Evolutionary conservation across 345 rosid genomes (phyloP).

Genomic region (Arabidopsis arenosa): DNA sequence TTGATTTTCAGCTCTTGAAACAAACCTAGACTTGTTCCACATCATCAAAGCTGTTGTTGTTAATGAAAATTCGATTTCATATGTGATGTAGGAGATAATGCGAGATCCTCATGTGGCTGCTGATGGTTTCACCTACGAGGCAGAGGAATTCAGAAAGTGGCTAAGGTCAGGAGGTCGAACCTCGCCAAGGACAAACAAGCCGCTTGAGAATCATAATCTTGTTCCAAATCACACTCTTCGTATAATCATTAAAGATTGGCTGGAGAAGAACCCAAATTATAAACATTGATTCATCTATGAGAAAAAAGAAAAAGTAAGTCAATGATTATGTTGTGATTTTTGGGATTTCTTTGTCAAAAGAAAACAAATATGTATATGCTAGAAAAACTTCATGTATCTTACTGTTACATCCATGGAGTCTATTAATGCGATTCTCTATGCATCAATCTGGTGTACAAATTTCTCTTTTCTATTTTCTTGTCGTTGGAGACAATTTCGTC

Average conservation of each 20-base stretch:
- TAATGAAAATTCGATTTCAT: background rate
- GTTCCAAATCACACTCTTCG: slow-evolving; percentile 67
- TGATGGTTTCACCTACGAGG: slow-evolving; percentile 77
- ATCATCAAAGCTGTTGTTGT: background rate
- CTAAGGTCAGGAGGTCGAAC: slow-evolving; percentile 48
- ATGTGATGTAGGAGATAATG: slow-evolving; percentile 65
- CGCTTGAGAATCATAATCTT: slow-evolving; percentile 49
- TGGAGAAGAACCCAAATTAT: slow-evolving; percentile 35
- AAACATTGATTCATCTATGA: background rate
- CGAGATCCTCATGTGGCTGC: slow-evolving; percentile 74
- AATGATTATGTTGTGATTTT: background rate
- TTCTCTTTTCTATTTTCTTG: too few species aligned
- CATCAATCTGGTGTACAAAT: background rate
- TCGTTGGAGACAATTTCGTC: too few species aligned
- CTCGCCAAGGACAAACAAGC: slow-evolving; percentile 60
- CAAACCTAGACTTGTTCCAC: too few species aligned
- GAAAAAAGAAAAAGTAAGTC: background rate
- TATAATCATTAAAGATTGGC: slow-evolving; percentile 66
- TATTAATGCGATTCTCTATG: background rate
- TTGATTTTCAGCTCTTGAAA: too few species aligned
- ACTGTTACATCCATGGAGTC: background rate
- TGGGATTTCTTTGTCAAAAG: background rate
- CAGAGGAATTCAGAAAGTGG: slow-evolving; percentile 57
- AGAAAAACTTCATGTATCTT: background rate
- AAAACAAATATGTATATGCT: background rate